Evolutionary conservation across 805 yeast genomes (phyloP), one percentile per base, ranked within the genome.

Genomic region (Wickerhamiella siamensis): DNA sequence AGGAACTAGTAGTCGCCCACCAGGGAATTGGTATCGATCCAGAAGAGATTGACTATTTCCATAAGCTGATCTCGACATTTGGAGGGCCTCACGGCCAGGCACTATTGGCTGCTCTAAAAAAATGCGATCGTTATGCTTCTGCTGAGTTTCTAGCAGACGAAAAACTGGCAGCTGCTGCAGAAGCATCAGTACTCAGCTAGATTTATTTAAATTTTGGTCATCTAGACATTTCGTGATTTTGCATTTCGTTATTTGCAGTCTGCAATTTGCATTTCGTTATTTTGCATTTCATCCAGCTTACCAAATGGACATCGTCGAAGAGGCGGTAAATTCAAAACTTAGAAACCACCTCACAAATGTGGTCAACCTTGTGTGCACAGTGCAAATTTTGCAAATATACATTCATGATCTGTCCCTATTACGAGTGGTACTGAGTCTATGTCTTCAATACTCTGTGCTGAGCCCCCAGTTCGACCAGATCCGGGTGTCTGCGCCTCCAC

Each of bases 1-100:
- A 27, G 4, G 47, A 46, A 19, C 37, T 53, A 6, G 19, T 26
- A 16, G 16, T n/a, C 3, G 57, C 53, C 9, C 47, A 46, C 33
- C 17, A 19, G 3, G 27, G 36, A 4, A 46, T 45, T 4, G 54
- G 55, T 10, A 43, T 53, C 15, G 57, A 53, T 42, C 55, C 57
- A 1, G 47, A 46, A 3, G 47, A 49, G 2, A 44, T 53, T 12
- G 53, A 51, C 31, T 51, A 42, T 33, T 5, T 51, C 14, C 37
- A 40, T 41, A 29, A 32, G 6, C 39, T 51, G 46, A 39, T 43
- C 4, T n/a, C 16, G 9, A 29, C 43, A 32, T 45, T 47, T 16
- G 39, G 41, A n/a, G 45, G 48, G 16, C 29, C 19, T 14, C 29
- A 41, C 27, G 53, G 47, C 31, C 20, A 8, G 8, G 47, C 31